phyloP scores from a whole-genome alignment of 306 rosid species.

The Rosa chinensis region DNA sequence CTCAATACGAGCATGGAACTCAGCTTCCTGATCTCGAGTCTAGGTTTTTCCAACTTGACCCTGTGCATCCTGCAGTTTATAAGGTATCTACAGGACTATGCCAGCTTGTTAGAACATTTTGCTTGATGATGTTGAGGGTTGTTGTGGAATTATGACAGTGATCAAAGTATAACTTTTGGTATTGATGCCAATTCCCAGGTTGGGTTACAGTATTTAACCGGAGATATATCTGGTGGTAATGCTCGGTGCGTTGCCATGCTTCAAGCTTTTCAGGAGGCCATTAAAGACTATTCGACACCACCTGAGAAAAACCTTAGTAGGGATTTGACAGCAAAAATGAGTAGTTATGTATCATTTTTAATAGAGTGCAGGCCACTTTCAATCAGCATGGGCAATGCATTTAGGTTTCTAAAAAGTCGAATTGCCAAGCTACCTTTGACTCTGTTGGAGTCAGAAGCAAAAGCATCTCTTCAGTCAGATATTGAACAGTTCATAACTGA shows the following conservation, averaged over 20 bases:
- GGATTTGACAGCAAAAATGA: constrained; percentile 77
- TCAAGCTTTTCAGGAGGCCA: constrained; percentile 75
- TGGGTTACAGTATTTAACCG: constrained; percentile 68
- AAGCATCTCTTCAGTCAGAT: constrained; percentile 64
- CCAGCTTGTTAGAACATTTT: constrained; percentile 4
- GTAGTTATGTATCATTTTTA: constrained; percentile 72
- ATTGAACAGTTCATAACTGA: constrained; percentile 67
- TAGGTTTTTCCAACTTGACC: constrained; percentile 65
- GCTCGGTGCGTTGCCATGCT: constrained; percentile 91
- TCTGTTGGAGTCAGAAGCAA: constrained; percentile 68
- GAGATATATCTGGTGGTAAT: constrained; percentile 78
- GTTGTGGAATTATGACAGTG: constrained; percentile 42
- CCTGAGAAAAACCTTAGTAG: constrained; percentile 58
- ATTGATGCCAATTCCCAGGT: constrained; percentile 54
- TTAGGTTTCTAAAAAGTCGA: constrained; percentile 65
- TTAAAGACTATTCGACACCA: constrained; percentile 71
- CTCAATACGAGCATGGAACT: constrained; percentile 78
- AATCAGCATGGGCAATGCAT: constrained; percentile 85
- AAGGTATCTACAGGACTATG: constrained; percentile 45
- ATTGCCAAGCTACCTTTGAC: constrained; percentile 60
- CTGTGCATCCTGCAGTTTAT: constrained; percentile 78
- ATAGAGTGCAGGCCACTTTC: constrained; percentile 86
- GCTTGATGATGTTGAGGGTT: constrained; percentile 7
- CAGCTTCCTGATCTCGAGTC: constrained; percentile 75
- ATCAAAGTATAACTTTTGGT: constrained; percentile 33